Base-by-base conservation (phyloP, 2,329 filamentous ascomycete genomes). In the Didymella glomerata region DNA sequence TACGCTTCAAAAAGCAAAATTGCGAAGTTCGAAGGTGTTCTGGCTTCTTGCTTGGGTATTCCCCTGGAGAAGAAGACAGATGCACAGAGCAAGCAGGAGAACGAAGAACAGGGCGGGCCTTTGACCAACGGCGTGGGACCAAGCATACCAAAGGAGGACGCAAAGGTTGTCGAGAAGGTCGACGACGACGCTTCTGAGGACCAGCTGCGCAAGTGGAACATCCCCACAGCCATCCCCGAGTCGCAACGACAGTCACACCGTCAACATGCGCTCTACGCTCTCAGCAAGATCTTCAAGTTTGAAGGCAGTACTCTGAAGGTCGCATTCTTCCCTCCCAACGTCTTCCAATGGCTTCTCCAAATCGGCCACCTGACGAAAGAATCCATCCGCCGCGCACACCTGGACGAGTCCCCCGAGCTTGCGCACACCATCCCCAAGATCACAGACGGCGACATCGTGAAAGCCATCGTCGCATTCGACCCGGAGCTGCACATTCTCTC, bases 401-500 rank as follows among this genome's bases (percentile, higher is more conserved):
- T 73, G 1, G 70, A 75, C 20, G 64, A 70, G 48, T 55, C 58
- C 8, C 55, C 66, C 0, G 79, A 81, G 14, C 79, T 82, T 32
- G 76, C 83, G 18, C 73, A 77, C 25, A 76, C 75, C 20, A 72
- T 77, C 14, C 81, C 84, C 41, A 76, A 79, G n/a, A 79, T 83
- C 25, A 77, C 85, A 14, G 82, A 87, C 11, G 85, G 85, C 32
- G 86, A 90, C 57, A 80, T 93, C 4, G 83, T 91, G 22, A 77
- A 82, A 44, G 81, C 88, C 44, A 78, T 93, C 36, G 83, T 85
- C 0, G 82, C 88, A 48, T 81, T 88, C n/a, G 90, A 93, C 67
- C 85, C 87, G 2, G 86, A 87, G 32, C 84, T 92, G 73, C 85
- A 88, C 49, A 79, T 92, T 2, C 81, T 93, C 38, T 82, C 88